A percentile compares a stretch with the other conserved stretches of the same genome.
These are phyloP conservation scores for Trichophyton mentagrophytes DNA, from an alignment of 2,329 filamentous ascomycete species.

Conservation along the genomic window DNA sequence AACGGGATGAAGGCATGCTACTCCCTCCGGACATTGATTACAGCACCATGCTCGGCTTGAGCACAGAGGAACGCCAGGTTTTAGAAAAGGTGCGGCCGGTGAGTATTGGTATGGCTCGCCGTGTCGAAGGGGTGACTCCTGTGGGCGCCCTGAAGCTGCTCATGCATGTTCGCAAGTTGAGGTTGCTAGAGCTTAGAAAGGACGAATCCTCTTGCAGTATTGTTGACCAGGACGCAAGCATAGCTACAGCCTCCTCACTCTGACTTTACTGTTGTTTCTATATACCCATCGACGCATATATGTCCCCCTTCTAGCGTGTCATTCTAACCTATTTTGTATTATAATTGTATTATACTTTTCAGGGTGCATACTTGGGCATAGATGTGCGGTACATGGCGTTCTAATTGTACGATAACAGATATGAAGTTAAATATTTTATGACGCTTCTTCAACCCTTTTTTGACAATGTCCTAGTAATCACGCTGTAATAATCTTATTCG, in stretches of 20 bases:
- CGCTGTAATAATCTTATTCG: neutral
- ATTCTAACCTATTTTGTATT: neutral
- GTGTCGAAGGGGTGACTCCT: conserved; percentile 61
- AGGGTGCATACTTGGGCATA: neutral
- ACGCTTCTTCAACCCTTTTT: neutral
- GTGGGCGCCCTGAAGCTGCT: conserved; percentile 33
- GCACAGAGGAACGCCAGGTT: conserved; percentile 62
- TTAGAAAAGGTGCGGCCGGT: conserved; percentile 62
- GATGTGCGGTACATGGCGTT: neutral
- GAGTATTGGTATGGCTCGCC: conserved; percentile 73
- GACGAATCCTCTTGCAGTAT: neutral
- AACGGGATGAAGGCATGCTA: conserved; percentile 60
- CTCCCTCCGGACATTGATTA: conserved; percentile 71
- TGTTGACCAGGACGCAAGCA: neutral
- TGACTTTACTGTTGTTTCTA: neutral
- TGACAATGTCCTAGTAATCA: neutral
- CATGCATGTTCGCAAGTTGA: conserved; percentile 27
- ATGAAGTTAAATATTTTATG: neutral
- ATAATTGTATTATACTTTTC: neutral
- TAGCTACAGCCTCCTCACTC: neutral
- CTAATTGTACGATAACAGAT: neutral
- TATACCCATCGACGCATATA: neutral
- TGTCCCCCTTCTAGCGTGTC: neutral
- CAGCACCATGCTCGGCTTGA: conserved; percentile 56
- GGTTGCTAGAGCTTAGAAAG: neutral